phyloP scores from a whole-genome alignment of 1,284 basidiomycete genomes.

The Apiotrichum gamsii region DNA sequence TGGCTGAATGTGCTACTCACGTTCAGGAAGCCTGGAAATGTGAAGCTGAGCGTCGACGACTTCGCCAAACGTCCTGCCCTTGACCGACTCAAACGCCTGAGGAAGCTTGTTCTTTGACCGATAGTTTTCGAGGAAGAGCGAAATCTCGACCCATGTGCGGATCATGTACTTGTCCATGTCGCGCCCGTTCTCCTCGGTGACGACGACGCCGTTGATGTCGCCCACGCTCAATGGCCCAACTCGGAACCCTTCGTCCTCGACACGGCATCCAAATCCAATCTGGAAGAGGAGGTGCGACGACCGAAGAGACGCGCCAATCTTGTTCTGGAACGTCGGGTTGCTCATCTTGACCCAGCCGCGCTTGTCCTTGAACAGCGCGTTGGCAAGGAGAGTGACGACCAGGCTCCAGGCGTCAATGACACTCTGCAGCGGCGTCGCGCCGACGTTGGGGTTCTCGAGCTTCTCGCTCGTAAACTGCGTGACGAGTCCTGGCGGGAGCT shows the following conservation, averaged over 20 bases:
- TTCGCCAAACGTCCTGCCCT: slow-evolving; percentile 11
- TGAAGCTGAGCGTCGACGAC: slow-evolving; percentile 11
- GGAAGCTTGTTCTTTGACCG: no score
- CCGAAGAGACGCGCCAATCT: slow-evolving; percentile 27
- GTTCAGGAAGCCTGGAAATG: slow-evolving; percentile 2
- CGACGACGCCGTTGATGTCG: slow-evolving; percentile 19
- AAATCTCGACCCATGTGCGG: slow-evolving; percentile 38
- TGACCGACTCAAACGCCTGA: slow-evolving; percentile 10
- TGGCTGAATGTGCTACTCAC: not conserved
- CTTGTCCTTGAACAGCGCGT: slow-evolving; percentile 38
- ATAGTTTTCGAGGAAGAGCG: slow-evolving; percentile 15
- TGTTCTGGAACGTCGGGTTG: slow-evolving; percentile 26
- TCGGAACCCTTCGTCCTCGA: slow-evolving; percentile 27
- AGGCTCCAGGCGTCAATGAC: slow-evolving; percentile 33
- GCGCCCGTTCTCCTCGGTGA: slow-evolving; percentile 23
- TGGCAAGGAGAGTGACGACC: slow-evolving; percentile 31
- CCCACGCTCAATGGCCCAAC: slow-evolving; percentile 31
- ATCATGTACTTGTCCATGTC: slow-evolving; percentile 42
- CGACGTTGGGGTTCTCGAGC: slow-evolving; percentile 27
- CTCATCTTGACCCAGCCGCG: slow-evolving; percentile 36
- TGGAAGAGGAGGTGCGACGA: slow-evolving; percentile 34
- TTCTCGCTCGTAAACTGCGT: slow-evolving; percentile 32
- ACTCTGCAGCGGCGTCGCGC: slow-evolving; percentile 15
- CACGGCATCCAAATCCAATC: slow-evolving; percentile 36
- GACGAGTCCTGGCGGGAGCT: slow-evolving; percentile 27